Evolutionary conservation across 768 basidiomycete genomes (phyloP).

Genomic region (Boletus rex-veris): DNA sequence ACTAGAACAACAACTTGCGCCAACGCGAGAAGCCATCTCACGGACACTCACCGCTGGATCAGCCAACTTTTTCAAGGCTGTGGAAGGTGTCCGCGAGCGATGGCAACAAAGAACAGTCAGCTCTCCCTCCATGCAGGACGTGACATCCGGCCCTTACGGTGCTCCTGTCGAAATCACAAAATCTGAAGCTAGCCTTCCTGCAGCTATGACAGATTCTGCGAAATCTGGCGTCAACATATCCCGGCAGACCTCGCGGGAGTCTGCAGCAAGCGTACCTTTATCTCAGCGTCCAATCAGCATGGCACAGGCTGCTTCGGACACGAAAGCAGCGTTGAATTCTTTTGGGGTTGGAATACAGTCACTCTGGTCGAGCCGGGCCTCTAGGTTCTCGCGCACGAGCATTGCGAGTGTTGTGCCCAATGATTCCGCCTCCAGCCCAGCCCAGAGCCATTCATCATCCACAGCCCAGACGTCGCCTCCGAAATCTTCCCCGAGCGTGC

Average conservation of each 20-base stretch:
- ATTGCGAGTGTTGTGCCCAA: conserved; percentile 22
- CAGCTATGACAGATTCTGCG: conserved; percentile 5
- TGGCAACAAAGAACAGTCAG: conserved; percentile 48
- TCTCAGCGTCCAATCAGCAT: conserved; percentile 25
- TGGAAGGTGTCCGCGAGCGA: conserved; percentile 81
- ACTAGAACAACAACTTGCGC: conserved; percentile 89
- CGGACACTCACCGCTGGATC: conserved; percentile 73
- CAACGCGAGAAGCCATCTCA: conserved; percentile 85
- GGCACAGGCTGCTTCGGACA: conserved; percentile 32
- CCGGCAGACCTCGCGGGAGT: conserved; percentile 28
- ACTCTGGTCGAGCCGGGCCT: conserved; percentile 41
- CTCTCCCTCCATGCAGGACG: conserved; percentile 25
- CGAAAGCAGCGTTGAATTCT: conserved; percentile 34
- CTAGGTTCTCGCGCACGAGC: conserved; percentile 37
- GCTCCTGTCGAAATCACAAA: conserved; percentile 30
- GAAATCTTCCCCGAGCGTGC: conserved; percentile 16
- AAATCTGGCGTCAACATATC: conserved; percentile 15
- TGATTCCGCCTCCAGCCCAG: conserved; percentile 19
- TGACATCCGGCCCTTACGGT: conserved; percentile 15
- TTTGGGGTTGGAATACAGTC: conserved; percentile 49
- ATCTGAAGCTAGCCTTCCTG: conserved; percentile 24
- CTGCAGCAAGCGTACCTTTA: conserved; percentile 10
- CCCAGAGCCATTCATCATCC: background rate
- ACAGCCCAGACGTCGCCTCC: conserved; percentile 11
- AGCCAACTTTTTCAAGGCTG: conserved; percentile 80